Conservation (phyloP, 1,139 yeast species). For the Yamadazyma trypodendri region DNA sequence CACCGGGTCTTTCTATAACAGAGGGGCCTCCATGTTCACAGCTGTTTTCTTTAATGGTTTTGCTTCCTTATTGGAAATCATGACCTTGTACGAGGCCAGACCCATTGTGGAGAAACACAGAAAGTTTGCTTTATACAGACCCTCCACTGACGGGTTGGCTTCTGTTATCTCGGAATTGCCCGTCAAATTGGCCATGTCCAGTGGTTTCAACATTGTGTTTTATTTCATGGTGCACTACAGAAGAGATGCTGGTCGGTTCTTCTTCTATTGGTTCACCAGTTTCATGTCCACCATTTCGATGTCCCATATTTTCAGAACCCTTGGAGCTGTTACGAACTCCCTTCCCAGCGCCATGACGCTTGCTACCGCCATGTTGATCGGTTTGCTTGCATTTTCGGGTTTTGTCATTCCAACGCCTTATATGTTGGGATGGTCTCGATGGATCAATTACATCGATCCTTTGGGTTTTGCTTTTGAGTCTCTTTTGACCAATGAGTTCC, state of each 20-base stretch:
- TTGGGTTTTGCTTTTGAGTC: slow-evolving; percentile 57
- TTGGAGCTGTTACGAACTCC: slow-evolving; percentile 55
- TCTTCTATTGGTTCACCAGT: slow-evolving; percentile 45
- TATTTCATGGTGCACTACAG: slow-evolving; percentile 59
- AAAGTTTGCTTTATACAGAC: slow-evolving; percentile 63
- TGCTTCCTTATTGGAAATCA: slow-evolving; percentile 68
- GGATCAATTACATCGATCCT: slow-evolving; percentile 61
- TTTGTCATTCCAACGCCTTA: slow-evolving; percentile 56
- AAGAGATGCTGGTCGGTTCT: slow-evolving; percentile 56
- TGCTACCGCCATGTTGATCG: slow-evolving; percentile 53
- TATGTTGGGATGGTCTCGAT: slow-evolving; percentile 66
- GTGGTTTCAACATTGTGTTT: slow-evolving; percentile 44
- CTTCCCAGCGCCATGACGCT: slow-evolving; percentile 60
- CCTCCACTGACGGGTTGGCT: slow-evolving; percentile 62
- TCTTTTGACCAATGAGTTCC: slow-evolving; percentile 55
- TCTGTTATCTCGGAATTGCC: slow-evolving; percentile 58
- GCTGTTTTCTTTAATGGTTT: slow-evolving; percentile 79
- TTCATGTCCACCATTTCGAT: slow-evolving; percentile 42
- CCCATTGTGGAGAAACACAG: slow-evolving; percentile 79
- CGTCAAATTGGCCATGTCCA: slow-evolving; percentile 43
- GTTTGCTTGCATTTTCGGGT: slow-evolving; percentile 51
- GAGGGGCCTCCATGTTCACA: slow-evolving; percentile 73
- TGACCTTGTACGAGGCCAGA: slow-evolving; percentile 65
- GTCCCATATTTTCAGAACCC: slow-evolving; percentile 56
- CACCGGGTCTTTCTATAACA: slow-evolving; percentile 54